phyloP scores from a whole-genome alignment of 2,329 filamentous ascomycete species.

The Cercospora sesami region DNA sequence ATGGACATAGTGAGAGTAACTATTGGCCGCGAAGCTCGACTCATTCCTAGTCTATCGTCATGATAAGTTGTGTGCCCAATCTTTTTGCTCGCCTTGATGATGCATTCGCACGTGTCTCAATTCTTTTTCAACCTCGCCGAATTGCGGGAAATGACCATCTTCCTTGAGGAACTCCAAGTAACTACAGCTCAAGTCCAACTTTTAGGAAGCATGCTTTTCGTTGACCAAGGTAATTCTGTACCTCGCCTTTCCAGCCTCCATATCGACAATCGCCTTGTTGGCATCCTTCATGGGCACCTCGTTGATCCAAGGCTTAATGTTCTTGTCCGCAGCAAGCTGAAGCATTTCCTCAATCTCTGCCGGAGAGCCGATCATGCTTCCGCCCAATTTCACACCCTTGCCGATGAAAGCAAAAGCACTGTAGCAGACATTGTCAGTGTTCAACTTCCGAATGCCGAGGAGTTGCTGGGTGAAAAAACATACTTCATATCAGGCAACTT shows the following conservation, averaged over 20 bases:
- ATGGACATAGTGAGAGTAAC: neutral
- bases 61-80: neutral
- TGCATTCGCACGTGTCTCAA: neutral
- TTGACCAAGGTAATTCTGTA: conserved; percentile 40
- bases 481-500: conserved; percentile 50
- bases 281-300: conserved; percentile 59
- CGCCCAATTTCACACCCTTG: conserved; percentile 53
- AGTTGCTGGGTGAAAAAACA: conserved; percentile 53
- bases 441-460: conserved; percentile 47
- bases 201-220: conserved; percentile 18
- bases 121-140: too few species aligned
- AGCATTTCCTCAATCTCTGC: conserved; percentile 63
- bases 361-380: conserved; percentile 55
- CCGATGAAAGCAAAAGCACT: conserved; percentile 59
- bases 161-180: neutral
- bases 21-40: neutral
- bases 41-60: neutral
- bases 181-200: neutral
- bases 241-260: conserved; percentile 56
- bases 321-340: conserved; percentile 58
- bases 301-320: conserved; percentile 64
- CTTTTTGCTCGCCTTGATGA: neutral
- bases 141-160: neutral
- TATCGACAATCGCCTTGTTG: conserved; percentile 59
- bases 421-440: neutral